Evolutionary conservation across 2,329 filamentous ascomycete species (phyloP).

Genomic region (Cercospora zeina): DNA sequence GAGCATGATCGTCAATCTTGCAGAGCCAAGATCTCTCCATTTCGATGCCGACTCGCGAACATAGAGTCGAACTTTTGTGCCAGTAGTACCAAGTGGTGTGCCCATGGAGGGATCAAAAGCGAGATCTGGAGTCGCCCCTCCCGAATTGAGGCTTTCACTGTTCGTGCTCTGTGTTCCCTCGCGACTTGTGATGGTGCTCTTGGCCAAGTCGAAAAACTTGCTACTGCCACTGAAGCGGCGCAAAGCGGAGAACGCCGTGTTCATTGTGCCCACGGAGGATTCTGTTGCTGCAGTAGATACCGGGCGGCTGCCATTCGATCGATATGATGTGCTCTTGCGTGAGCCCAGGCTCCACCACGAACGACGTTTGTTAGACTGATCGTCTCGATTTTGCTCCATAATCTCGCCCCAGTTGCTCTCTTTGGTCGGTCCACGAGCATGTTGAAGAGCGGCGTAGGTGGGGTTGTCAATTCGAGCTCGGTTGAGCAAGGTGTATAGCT

Average conservation of each 20-base stretch:
- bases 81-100: slow-evolving; percentile 65
- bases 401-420: slow-evolving; percentile 52
- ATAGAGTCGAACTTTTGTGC: slow-evolving; percentile 85
- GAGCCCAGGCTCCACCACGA: slow-evolving; percentile 59
- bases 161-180: slow-evolving; percentile 53
- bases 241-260: slow-evolving; percentile 75
- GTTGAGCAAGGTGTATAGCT: slow-evolving; percentile 83
- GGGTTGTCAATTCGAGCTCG: slow-evolving; percentile 87
- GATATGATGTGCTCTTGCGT: slow-evolving; percentile 56
- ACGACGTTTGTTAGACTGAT: slow-evolving; percentile 29
- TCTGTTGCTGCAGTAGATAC: slow-evolving; percentile 64
- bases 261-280: slow-evolving; percentile 73
- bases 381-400: slow-evolving; percentile 44
- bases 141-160: slow-evolving; percentile 62
- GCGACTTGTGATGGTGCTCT: slow-evolving; percentile 68
- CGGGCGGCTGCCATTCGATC: slow-evolving; percentile 56
- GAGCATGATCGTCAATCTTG: slow-evolving; percentile 75
- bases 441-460: slow-evolving; percentile 77
- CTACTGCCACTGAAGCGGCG: slow-evolving; percentile 69
- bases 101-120: slow-evolving; percentile 39
- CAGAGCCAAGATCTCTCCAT: slow-evolving; percentile 90
- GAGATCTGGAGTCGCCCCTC: slow-evolving; percentile 43
- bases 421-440: slow-evolving; percentile 63
- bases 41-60: slow-evolving; percentile 71
- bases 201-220: slow-evolving; percentile 77